These are phyloP conservation scores for Limtongia smithiae DNA, from an alignment of 805 yeast genomes.

Conservation along the genomic window DNA sequence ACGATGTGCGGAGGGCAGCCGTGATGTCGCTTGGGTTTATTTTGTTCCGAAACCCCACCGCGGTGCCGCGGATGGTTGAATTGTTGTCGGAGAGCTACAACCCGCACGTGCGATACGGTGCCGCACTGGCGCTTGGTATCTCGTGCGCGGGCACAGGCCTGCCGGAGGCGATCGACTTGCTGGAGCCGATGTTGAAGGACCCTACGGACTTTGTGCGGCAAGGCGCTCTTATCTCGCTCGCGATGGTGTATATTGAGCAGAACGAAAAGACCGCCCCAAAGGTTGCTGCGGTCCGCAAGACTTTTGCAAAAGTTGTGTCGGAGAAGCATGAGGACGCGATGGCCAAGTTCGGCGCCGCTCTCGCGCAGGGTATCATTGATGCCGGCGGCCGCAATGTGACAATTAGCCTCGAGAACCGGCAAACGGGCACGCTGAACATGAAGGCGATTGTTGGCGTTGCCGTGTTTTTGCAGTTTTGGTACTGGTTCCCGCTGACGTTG, in stretches of 20 bases:
- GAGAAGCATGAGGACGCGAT: conserved; percentile 94
- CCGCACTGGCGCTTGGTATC: conserved; percentile 94
- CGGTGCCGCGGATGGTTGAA: conserved; percentile 93
- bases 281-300: conserved; percentile 71
- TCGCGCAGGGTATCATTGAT: conserved; percentile 95
- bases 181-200: conserved; percentile 89
- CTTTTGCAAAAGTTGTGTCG: conserved; percentile 67
- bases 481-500: conserved; percentile 97
- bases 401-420: conserved; percentile 79
- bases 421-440: conserved; percentile 84
- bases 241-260: conserved; percentile 86
- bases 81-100: conserved; percentile 89
- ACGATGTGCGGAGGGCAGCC: conserved; percentile 95
- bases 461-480: conserved; percentile 91
- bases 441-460: conserved; percentile 90
- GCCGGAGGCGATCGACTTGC: conserved; percentile 82
- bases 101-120: conserved; percentile 97
- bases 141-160: conserved; percentile 94
- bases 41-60: conserved; percentile 81
- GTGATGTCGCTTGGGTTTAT: conserved; percentile 90
- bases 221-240: conserved; percentile 88
- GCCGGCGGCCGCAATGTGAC: conserved; percentile 99
- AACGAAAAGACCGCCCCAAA: conserved; percentile 79
- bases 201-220: conserved; percentile 97
- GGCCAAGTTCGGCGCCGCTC: conserved; percentile 95